Evolutionary conservation across 1,139 yeast species (phyloP), one percentile per base, ranked within the genome.

Genomic region (Trichomonascaceae sp.): DNA sequence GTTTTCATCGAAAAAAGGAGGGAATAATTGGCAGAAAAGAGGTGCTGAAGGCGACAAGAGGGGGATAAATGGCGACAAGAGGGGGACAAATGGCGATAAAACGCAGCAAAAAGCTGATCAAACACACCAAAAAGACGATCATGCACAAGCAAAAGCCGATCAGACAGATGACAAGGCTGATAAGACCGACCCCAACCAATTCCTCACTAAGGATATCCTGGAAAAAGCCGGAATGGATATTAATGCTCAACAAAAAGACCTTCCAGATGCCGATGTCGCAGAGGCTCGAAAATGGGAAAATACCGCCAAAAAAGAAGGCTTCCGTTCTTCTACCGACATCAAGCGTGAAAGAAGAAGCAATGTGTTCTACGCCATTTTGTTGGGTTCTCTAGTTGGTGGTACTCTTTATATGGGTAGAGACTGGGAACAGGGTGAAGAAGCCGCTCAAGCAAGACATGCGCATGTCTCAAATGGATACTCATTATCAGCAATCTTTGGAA

Each of bases 211-310:
- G 58, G 96, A 90, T 65, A 65, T 90, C 64, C 77, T 90, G 59
- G 85, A 86, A 32, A 82, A 84, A 65, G 96, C 96, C 9, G 96
- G 96, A 46, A 82, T 90, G 58, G 95, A 82, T 53, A 15, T 36
- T 10, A 49, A 49, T 20, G 24, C 18, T 24, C 50, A 27, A 49
- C 58, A 30, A 66, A 58, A 17, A 64, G 58, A 13, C 57, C 50
- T 45, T 18, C 66, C 56, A 52, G 66, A 56, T 55, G 66, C 56
- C 66, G 73, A 63, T 47, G 60, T 57, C 15, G 60, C 63, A 67
- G 27, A 54, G 9, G 65, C 62, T 36, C 65, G 63, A 47, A 61
- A 63, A 51, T 71, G 74, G 74, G 63, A 66, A 47, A 69, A 65
- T 36, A 68, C 72, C 6, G 74, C 74, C 47, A 70, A 67, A 51